These are phyloP conservation scores for Peterozyma xylosa DNA, from an alignment of 805 yeast genomes.

Conservation along the genomic window DNA sequence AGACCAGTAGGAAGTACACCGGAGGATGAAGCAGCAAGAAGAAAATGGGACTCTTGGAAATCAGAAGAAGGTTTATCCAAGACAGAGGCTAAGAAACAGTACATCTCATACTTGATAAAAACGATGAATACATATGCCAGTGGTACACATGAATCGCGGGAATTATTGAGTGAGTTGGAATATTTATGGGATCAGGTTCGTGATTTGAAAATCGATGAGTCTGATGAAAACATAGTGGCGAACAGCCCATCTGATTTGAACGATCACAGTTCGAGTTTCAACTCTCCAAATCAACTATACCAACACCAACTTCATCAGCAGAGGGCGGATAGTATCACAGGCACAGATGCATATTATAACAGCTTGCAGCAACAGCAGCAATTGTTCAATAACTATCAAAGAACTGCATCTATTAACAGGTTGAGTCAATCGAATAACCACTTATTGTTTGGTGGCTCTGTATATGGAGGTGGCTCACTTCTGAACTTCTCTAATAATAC, in stretches of 20 bases:
- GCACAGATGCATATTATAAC: no score
- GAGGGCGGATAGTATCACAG: background rate
- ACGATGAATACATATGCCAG: slow-evolving; percentile 68
- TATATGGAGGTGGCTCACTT: slow-evolving; percentile 7
- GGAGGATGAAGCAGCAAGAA: slow-evolving; percentile 60
- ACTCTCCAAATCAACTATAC: slow-evolving; percentile 9
- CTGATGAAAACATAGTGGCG: background rate
- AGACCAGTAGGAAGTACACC: slow-evolving; percentile 54
- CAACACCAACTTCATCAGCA: slow-evolving; percentile 4
- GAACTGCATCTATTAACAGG: background rate
- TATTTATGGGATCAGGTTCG: slow-evolving; percentile 68
- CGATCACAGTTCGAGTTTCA: slow-evolving; percentile 4
- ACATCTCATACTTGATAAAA: slow-evolving; percentile 60
- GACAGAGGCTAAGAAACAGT: slow-evolving; percentile 67
- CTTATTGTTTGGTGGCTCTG: slow-evolving; percentile 8
- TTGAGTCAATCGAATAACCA: slow-evolving; percentile 7
- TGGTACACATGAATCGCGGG: slow-evolving; percentile 60
- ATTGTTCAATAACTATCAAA: background rate
- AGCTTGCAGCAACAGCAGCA: background rate
- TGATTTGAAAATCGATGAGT: slow-evolving; percentile 21
- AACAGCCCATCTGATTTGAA: background rate
- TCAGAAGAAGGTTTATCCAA: slow-evolving; percentile 58
- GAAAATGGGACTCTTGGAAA: slow-evolving; percentile 86
- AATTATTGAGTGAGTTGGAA: slow-evolving; percentile 60
- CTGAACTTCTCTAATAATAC: slow-evolving; percentile 4